Evolutionary conservation across 768 basidiomycete species (phyloP), one percentile per base, ranked within the genome.

Genomic region (Boletus rex-veris): DNA sequence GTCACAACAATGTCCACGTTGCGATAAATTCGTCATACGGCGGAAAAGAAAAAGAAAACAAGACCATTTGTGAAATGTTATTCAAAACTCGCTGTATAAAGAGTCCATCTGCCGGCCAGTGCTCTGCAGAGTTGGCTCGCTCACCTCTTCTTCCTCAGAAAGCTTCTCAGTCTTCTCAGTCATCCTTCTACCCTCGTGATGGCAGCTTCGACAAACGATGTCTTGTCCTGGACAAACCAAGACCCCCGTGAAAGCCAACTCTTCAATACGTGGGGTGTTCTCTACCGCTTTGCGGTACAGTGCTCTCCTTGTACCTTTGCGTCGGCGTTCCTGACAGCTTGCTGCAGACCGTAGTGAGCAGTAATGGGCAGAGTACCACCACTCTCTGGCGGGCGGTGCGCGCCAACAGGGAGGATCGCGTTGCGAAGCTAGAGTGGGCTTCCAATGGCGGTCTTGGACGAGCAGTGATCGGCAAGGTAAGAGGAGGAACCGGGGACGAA

Each of bases 351-450:
- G 78, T 79, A 31, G 78, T 82, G 48, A 77, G 71, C 63, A 72
- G 76, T 55, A 85, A 73, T 59, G 89, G 88, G 21, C 80, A 83
- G 64, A 86, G 80, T 61, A 79, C 86, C 50, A 91, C 90, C 21
- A 90, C 87, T 19, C 75, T 92, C 52, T 90, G 82, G 82, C 84
- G 88, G 54, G 74, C 86, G n/a, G 85, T 89, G 63, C 86, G 90
- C 47, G 79, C 86, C 54, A 89, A 86, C 74, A 90, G 87, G 68
- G 90, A 92, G 74, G 90, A 93, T 69, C 85, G 89, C 42, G 85
- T 92, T 65, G 90, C 90, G 59, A 90, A 85, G 74, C 81, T 92
- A 49, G 91, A 93, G 71, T 93, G 90, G 90, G 81, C 87, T 52
- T 75, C 85, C 45, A 90, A 82, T 60, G 90, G 90, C 56, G 85